Evolutionary conservation across 306 rosid genomes (phyloP), one percentile per base, ranked within the genome.

Genomic region (Gynostemma pentaphyllum): DNA sequence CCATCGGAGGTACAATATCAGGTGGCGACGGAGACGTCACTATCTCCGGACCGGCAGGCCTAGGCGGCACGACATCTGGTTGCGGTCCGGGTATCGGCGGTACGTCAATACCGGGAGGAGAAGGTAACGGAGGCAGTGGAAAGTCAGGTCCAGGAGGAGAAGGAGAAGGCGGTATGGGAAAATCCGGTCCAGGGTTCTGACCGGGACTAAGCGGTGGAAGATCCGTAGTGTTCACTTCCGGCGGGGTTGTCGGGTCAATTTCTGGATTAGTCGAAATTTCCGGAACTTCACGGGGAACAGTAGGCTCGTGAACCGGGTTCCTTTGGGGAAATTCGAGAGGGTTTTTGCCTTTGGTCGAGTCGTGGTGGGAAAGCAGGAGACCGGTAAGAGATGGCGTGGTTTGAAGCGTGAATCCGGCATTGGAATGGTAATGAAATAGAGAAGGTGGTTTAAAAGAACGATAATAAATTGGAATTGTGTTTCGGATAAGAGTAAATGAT

Each of bases 61-160:
- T 61, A 9, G 69, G 50, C 1, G 77, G 77, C 15, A 54, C 49
- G 13, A 64, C 44, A 0, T 77, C 75, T 24, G 67, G 75, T 11
- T 54, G 61, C 15, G 28, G 88, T 15, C 68, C 82, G 1, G 86
- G 86, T 39, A 68, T 66, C 3, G 84, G 40, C 34, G 69, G 69
- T 4, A 64, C 49, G 9, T 64, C 68, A 7, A 48, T 47, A 10
- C 27, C 40, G 28, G 55, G 68, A 8, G 68, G 68, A 1, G 73
- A 49, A 14, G 89, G 59, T 2, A 73, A 26, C 0, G 80, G 83
- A 0, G 89, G 86, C 30, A 54, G 64, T 0, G 85, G 86, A 4
- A 62, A 68, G 9, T 80, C 89, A 0, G 83, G 88, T 66, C 55
- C 75, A 0, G 66, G 66, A 21, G 67, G 67, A 3, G 68, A 63